A percentile compares a stretch with the other conserved stretches of the same genome.
These are phyloP conservation scores for Entoloma clypeatum DNA, from an alignment of 1,284 basidiomycete genomes.

Conservation along the genomic window DNA sequence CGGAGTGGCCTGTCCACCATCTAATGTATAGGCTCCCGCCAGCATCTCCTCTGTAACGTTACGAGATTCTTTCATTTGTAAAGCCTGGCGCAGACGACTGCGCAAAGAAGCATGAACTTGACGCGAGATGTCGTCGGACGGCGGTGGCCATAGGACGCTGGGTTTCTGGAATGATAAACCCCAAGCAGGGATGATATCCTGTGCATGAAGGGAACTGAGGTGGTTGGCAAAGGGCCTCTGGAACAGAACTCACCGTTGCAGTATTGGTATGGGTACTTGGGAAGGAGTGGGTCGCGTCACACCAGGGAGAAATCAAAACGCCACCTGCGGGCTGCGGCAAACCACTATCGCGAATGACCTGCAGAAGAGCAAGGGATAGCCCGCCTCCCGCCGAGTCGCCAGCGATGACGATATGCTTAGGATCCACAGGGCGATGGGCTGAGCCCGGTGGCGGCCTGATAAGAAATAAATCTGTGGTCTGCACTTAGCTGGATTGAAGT, in stretches of 20 bases:
- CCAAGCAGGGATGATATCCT: slow-evolving; percentile 73
- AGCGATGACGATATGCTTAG: slow-evolving; percentile 78
- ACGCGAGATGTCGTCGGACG: slow-evolving; percentile 66
- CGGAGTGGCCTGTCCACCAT: slow-evolving; percentile 45
- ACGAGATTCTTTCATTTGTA: slow-evolving; percentile 29
- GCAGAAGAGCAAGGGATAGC: slow-evolving; percentile 78
- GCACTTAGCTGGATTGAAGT: slow-evolving; percentile 7
- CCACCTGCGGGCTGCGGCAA: slow-evolving; percentile 85
- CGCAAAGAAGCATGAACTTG: slow-evolving; percentile 63
- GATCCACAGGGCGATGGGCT: slow-evolving; percentile 76
- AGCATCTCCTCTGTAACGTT: slow-evolving; percentile 23
- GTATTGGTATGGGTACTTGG: slow-evolving; percentile 86
- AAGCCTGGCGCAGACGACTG: slow-evolving; percentile 57
- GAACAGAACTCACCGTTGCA: slow-evolving; percentile 53
- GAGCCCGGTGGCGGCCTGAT: slow-evolving; percentile 66
- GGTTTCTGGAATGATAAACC: slow-evolving; percentile 79
- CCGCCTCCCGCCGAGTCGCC: slow-evolving; percentile 97
- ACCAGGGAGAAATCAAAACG: slow-evolving; percentile 87
- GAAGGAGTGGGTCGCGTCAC: slow-evolving; percentile 93
- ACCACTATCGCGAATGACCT: slow-evolving; percentile 86
- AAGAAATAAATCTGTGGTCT: slow-evolving; percentile 41
- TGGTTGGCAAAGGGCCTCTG: not conserved
- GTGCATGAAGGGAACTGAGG: slow-evolving; percentile 13
- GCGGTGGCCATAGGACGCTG: slow-evolving; percentile 89
- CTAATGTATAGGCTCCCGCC: slow-evolving; percentile 27